Evolutionary conservation across 2,329 filamentous ascomycete species (phyloP).

Genomic region (Aspergillus uvarum): DNA sequence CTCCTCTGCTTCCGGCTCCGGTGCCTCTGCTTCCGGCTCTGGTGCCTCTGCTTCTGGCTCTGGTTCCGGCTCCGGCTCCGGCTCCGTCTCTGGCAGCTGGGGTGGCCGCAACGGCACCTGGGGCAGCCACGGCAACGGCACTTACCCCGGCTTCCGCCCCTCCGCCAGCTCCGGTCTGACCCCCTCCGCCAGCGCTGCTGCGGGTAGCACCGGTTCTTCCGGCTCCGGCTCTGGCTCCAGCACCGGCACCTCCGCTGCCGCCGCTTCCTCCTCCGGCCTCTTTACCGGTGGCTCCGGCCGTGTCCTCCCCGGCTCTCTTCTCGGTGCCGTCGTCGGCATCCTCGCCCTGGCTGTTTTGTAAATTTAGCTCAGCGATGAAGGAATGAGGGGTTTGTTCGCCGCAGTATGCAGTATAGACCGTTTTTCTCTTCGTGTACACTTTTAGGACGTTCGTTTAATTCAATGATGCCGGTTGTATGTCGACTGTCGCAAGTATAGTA

Average conservation of each 20-base stretch:
- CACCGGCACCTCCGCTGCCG: constrained; percentile 15
- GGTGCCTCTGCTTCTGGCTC: too few species aligned
- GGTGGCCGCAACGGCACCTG: constrained; percentile 10
- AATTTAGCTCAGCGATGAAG: not conserved
- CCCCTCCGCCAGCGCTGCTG: not conserved
- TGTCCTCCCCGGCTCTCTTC: constrained; percentile 17
- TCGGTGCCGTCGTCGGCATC: constrained; percentile 14
- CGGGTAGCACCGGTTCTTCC: constrained; percentile 5
- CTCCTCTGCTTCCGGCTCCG: constrained; percentile 6
- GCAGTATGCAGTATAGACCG: not conserved
- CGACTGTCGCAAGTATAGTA: too few species aligned
- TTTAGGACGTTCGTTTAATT: not conserved
- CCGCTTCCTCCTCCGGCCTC: constrained; percentile 7
- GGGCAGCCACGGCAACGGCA: constrained; percentile 9
- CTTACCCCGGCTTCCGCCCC: not conserved
- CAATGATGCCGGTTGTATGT: not conserved
- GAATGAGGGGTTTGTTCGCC: too few species aligned
- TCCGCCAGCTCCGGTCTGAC: constrained; percentile 1
- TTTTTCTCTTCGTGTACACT: not conserved
- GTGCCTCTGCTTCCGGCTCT: not conserved
- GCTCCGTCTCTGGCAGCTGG: constrained; percentile 8
- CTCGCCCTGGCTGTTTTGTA: constrained; percentile 11
- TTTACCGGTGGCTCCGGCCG: constrained; percentile 15
- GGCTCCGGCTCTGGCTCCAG: constrained; percentile 9
- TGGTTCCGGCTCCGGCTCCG: not conserved